Evolutionary conservation across 108 stramenopile genomes (phyloP), one percentile per base, ranked within the genome.

Genomic region (Pseudonitzschia multiseries): DNA sequence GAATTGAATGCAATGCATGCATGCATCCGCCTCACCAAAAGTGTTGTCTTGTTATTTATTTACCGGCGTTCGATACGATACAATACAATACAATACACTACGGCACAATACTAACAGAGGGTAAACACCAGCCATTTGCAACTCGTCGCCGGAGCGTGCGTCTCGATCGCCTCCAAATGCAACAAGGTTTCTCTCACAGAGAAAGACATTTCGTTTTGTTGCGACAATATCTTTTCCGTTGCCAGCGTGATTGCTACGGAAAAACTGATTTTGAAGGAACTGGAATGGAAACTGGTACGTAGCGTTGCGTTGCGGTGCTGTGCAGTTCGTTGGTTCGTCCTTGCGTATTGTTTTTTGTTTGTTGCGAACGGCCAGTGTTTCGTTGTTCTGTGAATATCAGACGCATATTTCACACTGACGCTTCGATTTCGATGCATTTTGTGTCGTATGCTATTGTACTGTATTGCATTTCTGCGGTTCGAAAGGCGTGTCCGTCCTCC

Each of bases 261-360:
- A 71, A 57, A 65, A 36, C 9, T 70, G 1, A 60, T 78, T 32
- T 57, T 82, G 56, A 50, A 60, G 27, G 50, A 17, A 2, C 43
- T 82, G 26, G 56, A 72, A 32, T 81, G 81, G 81, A 72, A 73
- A 41, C 56, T 81, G 44, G 57, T 42, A 24, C n/a, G n/a, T n/a
- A n/a, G n/a, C n/a, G n/a, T n/a, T n/a, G n/a, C n/a, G n/a, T n/a
- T n/a, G n/a, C n/a, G n/a, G n/a, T n/a, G n/a, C n/a, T n/a, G n/a
- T n/a, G n/a, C n/a, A 63, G 31, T 33, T 27, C 22, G 14, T 54
- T 14, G n/a, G n/a, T n/a, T 54, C 22, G 24, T 36, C 6, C 36
- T 36, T 36, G 6, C 2, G 6, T 6, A 5, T 36, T 36, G 36
- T 2, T 5, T 36, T 36, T 36, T 36, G 2, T 36, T 36, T 36